Conservation (phyloP, 2,329 filamentous ascomycete species). For the Cladosporium sp. region DNA sequence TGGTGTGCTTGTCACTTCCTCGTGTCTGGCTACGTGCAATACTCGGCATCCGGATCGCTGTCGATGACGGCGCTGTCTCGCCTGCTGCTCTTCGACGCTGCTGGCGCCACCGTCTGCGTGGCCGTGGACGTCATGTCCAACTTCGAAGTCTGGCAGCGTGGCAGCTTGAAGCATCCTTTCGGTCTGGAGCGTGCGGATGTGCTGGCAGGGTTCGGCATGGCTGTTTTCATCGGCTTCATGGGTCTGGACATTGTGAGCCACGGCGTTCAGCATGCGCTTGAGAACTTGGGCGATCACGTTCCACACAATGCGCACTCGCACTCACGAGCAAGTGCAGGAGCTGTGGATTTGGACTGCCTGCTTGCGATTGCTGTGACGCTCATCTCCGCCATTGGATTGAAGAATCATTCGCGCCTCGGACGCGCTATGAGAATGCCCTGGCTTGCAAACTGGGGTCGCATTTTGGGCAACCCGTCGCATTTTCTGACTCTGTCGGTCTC, state of each 20-base stretch:
- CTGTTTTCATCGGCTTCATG: constrained; percentile 94
- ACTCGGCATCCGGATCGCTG: constrained; percentile 78
- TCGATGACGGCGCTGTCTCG: constrained; percentile 91
- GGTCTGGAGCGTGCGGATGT: constrained; percentile 86
- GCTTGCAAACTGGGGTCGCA: constrained; percentile 73
- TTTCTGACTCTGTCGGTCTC: constrained; percentile 90
- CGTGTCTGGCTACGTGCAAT: constrained; percentile 79
- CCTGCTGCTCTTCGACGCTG: constrained; percentile 90
- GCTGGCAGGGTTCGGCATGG: constrained; percentile 92
- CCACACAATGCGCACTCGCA: constrained; percentile 57
- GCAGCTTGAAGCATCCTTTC: constrained; percentile 89
- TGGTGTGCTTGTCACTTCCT: constrained; percentile 90
- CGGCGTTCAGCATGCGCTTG: constrained; percentile 87
- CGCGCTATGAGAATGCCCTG: constrained; percentile 85
- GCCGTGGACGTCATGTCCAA: constrained; percentile 90
- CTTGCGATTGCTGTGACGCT: constrained; percentile 79
- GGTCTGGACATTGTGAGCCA: constrained; percentile 94
- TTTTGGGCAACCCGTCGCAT: constrained; percentile 94
- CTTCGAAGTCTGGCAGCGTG: constrained; percentile 96
- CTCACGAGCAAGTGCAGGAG: constrained; percentile 65
- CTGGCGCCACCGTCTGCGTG: constrained; percentile 87
- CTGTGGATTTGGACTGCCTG: constrained; percentile 74
- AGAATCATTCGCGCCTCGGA: constrained; percentile 88
- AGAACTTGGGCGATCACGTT: constrained; percentile 65
- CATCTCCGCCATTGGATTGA: constrained; percentile 78